These are phyloP conservation scores for Debaryomyces udenii DNA, from an alignment of 1,139 yeast genomes.

Conservation along the genomic window DNA sequence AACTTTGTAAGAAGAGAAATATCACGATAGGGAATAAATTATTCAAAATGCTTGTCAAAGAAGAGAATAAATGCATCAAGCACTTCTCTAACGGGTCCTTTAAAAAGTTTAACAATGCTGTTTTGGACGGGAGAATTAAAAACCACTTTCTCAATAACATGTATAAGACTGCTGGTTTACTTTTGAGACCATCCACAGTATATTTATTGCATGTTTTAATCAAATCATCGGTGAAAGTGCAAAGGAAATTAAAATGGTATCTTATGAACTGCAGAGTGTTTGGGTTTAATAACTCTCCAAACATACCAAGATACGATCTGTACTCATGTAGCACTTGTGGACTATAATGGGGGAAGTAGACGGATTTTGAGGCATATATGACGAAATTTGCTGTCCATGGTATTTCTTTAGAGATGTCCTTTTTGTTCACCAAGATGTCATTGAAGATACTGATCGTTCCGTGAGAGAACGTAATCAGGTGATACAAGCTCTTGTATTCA, in stretches of 20 bases:
- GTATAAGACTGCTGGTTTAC: constrained; percentile 17
- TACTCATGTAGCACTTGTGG: constrained; percentile 25
- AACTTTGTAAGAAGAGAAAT: constrained; percentile 28
- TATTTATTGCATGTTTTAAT: constrained; percentile 11
- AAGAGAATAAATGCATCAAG: constrained; percentile 21
- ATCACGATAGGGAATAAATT: constrained; percentile 29
- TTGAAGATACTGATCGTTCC: constrained; percentile 29
- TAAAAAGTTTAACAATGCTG: constrained; percentile 18
- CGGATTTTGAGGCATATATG: constrained; percentile 26
- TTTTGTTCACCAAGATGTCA: constrained; percentile 18
- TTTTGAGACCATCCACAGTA: neutral
- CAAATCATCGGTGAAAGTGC: constrained; percentile 10
- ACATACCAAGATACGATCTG: constrained; percentile 16
- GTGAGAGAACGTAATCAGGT: constrained; percentile 27
- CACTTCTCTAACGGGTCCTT: constrained; percentile 23
- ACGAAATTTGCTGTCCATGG: constrained; percentile 23
- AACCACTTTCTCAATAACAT: constrained; percentile 30
- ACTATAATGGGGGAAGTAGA: constrained; percentile 27
- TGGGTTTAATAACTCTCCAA: constrained; percentile 10
- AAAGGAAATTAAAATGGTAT: constrained; percentile 20
- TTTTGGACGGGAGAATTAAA: constrained; percentile 27
- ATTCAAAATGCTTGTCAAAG: constrained; percentile 25
- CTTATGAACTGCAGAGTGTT: constrained; percentile 9
- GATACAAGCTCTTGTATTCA: constrained; percentile 23
- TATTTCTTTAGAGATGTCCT: constrained; percentile 17